Base-by-base conservation (phyloP, 768 basidiomycete genomes). In the Lactarius trivialis region DNA sequence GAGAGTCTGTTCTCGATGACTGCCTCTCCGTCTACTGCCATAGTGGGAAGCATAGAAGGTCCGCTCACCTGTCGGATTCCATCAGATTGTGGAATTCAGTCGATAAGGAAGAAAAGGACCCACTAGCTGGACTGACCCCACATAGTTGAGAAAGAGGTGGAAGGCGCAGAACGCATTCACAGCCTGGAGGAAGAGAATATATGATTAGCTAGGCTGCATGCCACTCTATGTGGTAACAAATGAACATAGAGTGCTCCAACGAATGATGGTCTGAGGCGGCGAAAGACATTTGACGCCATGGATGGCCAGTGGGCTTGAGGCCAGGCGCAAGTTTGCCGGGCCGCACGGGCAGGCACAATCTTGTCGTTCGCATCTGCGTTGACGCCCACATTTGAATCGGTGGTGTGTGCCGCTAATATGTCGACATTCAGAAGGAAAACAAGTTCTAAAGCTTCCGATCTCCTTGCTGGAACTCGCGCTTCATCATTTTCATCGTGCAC, bases 1-100 rank as follows among this genome's bases (percentile, higher is more conserved):
- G 85, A 81, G 43, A 86, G 59, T 53, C 81, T 78, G 66, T 84
- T 80, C 72, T 91, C 89, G 21, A 91, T 68, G 30, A 84, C 81
- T 7, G 82, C 50, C 71, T 91, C 89, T 7, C 85, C 86, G 0
- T 71, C 71, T 32, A 72, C 71, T 55, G 78, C 81, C 54, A 92
- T 77, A 1, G 89, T 92, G 7, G 90, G 90, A 30, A 91, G 77
- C 90, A 92, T 92, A 48, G 91, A 92, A 8, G 85, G 85, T 7
- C 90, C 90, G 53, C 73, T 59, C 73, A 85, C 85, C 90, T 91
- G 34, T 65, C 30, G 14, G 62, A 56, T 26, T 17, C 33, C 56
- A 28, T 60, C 36, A 62, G 34, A 14, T 17, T 24, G 49, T 37
- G 39, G 24, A 19, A 19, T 65, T 45, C 55, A 3, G 32, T 32